phyloP scores from a whole-genome alignment of 805 yeast species.

The Saccharomycopsis fodiens region DNA sequence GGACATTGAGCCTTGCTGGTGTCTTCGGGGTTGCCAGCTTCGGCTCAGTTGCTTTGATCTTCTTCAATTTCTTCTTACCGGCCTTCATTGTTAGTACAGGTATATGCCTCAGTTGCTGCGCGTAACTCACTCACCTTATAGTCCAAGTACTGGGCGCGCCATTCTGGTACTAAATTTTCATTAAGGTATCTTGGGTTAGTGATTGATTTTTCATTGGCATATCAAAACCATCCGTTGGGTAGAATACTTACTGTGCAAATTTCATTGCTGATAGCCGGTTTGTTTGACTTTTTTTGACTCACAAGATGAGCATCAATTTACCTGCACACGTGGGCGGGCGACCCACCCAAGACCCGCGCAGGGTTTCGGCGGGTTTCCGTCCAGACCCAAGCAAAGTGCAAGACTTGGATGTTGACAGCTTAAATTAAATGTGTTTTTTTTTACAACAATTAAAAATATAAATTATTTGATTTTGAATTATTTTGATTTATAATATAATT shows the following conservation, averaged over 20 bases:
- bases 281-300: not conserved
- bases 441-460: too few species aligned
- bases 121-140: constrained; percentile 26
- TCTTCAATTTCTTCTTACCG: constrained; percentile 48
- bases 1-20: not conserved
- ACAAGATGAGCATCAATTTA: not conserved
- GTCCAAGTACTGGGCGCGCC: constrained; percentile 36
- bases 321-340: not conserved
- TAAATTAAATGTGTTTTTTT: too few species aligned
- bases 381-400: too few species aligned
- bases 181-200: constrained; percentile 23
- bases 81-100: constrained; percentile 20
- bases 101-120: not conserved
- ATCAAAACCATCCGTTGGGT: not conserved
- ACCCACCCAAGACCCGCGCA: too few species aligned
- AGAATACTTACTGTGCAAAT: constrained; percentile 24
- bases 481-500: too few species aligned
- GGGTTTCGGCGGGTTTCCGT: too few species aligned
- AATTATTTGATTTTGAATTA: too few species aligned
- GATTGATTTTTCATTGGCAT: not conserved
- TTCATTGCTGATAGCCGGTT: constrained; percentile 19
- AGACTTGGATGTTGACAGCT: too few species aligned
- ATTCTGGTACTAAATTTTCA: constrained; percentile 34
- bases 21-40: not conserved
- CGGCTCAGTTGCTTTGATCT: constrained; percentile 21